Evolutionary conservation across 1,139 yeast genomes (phyloP).

Genomic region (Hemisphaericaspora xylofermentans): DNA sequence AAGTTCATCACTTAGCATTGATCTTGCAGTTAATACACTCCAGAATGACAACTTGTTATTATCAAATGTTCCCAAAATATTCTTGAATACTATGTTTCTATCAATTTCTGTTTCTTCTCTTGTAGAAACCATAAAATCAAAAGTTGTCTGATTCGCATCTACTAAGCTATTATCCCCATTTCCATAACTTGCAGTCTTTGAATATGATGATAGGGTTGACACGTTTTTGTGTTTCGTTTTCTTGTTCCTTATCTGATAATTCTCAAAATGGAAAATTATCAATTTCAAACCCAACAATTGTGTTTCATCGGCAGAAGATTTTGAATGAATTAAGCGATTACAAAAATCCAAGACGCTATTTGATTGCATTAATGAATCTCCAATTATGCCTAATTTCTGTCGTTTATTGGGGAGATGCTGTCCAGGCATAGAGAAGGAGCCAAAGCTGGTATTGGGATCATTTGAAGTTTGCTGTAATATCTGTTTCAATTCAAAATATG

Average conservation of each 20-base stretch:
- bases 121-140: conserved; percentile 11
- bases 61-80: conserved; percentile 24
- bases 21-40: conserved; percentile 33
- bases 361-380: conserved; percentile 19
- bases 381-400: conserved; percentile 21
- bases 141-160: conserved; percentile 11
- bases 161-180: conserved; percentile 2
- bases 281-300: conserved; percentile 32
- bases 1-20: conserved; percentile 19
- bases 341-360: conserved; percentile 21
- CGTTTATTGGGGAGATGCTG: conserved; percentile 14
- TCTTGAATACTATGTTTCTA: conserved; percentile 16
- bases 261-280: conserved; percentile 24
- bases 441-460: conserved; percentile 5
- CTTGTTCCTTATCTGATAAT: background rate
- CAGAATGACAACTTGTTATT: conserved; percentile 27
- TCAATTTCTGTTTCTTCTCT: conserved; percentile 8
- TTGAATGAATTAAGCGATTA: conserved; percentile 18
- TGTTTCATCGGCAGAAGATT: conserved; percentile 15
- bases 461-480: conserved; percentile 5
- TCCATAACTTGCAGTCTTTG: conserved; percentile 4
- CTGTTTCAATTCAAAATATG: conserved; percentile 26
- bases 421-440: conserved; percentile 2
- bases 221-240: background rate
- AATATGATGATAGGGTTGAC: background rate